Conservation (phyloP, 306 rosid genomes). For the Albizia julibrissin region DNA sequence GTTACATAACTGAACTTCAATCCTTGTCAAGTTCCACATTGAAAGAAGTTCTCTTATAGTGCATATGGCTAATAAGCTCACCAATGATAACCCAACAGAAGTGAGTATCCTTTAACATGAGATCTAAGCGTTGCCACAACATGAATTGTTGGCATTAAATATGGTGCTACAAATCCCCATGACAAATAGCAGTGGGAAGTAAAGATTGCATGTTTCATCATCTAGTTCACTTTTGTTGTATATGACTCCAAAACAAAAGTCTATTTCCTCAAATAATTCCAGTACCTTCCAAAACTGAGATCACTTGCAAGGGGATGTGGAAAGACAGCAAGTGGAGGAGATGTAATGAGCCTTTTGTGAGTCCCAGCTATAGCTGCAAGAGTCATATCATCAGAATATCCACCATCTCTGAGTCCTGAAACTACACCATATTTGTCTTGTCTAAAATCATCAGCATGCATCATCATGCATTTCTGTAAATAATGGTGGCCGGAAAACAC, state of each 20-base stretch:
- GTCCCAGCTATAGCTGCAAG: constrained; percentile 93
- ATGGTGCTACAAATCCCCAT: constrained; percentile 94
- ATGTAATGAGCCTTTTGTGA: constrained; percentile 83
- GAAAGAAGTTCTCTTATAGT: constrained; percentile 79
- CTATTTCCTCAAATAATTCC: constrained; percentile 99
- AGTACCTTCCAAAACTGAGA: constrained; percentile 90
- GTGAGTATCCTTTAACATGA: constrained; percentile 54
- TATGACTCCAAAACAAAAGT: constrained; percentile 98
- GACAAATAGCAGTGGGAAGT: constrained; percentile 82
- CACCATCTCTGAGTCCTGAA: constrained; percentile 85
- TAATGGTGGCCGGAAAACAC: too few species aligned
- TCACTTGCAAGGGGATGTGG: constrained; percentile 99
- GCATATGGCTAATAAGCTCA: constrained; percentile 55
- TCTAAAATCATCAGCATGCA: constrained; percentile 96
- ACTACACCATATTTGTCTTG: constrained; percentile 75
- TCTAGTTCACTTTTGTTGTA: constrained; percentile 68
- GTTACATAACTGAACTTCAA: constrained; percentile 94
- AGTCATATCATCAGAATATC: constrained; percentile 99
- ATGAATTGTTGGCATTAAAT: constrained; percentile 69
- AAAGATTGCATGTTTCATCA: constrained; percentile 94
- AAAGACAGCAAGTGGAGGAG: constrained; percentile 96
- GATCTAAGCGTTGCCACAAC: constrained; percentile 65
- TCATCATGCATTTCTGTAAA: too few species aligned
- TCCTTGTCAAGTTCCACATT: constrained; percentile 98
- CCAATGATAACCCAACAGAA: constrained; percentile 66